phyloP scores from a whole-genome alignment of 768 basidiomycete genomes.

The Lactarius sanguifluus region DNA sequence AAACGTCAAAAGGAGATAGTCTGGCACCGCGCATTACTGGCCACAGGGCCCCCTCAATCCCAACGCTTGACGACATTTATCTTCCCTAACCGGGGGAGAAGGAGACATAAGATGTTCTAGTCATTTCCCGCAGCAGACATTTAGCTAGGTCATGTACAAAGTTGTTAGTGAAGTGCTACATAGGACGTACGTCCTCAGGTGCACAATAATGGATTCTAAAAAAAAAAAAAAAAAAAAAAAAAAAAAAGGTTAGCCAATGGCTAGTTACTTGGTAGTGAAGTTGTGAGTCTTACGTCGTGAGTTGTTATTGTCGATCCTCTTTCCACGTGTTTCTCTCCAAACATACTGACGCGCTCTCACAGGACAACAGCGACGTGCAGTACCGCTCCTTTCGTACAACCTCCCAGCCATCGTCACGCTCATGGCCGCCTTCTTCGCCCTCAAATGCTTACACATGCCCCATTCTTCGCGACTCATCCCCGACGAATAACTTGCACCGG shows the following conservation, averaged over 20 bases:
- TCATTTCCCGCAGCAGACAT: too few relatives aligned
- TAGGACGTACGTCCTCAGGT: too few relatives aligned
- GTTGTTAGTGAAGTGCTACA: too few relatives aligned
- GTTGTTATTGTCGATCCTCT: not conserved
- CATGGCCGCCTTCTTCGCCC: conserved; percentile 50
- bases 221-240: too few relatives aligned
- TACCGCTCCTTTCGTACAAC: conserved; percentile 83
- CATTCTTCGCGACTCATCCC: conserved; percentile 31
- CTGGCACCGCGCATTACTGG: too few relatives aligned
- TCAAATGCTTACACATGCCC: conserved; percentile 51
- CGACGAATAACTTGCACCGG: conserved; percentile 38
- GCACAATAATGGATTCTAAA: too few relatives aligned
- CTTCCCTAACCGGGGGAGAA: too few relatives aligned
- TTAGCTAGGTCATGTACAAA: too few relatives aligned
- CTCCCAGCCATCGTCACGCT: conserved; percentile 60
- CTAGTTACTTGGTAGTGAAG: conserved; percentile 76
- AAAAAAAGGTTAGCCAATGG: conserved; percentile 67
- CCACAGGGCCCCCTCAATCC: too few relatives aligned
- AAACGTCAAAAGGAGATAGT: too few relatives aligned
- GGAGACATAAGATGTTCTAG: too few relatives aligned
- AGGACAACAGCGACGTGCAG: conserved; percentile 94
- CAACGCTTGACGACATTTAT: too few relatives aligned
- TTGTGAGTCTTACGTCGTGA: conserved; percentile 46
- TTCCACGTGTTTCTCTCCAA: not conserved
- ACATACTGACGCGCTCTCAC: not conserved